Evolutionary conservation across 768 basidiomycete genomes (phyloP), one percentile per base, ranked within the genome.

Genomic region (Pholiota molesta): DNA sequence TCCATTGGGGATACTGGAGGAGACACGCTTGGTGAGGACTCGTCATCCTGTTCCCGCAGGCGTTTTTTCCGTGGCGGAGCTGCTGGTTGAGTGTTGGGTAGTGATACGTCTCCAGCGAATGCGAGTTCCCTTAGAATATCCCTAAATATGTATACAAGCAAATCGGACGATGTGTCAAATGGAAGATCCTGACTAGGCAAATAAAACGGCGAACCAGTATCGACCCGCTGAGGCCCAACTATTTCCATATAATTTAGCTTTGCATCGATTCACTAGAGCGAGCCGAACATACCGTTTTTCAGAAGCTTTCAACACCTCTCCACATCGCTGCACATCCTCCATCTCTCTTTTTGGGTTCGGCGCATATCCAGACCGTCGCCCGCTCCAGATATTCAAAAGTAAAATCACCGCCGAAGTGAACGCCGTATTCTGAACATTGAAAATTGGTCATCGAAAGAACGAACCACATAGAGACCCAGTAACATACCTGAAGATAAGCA

Each of bases 381-480:
- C 84, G 61, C 80, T 86, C 89, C 85, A 91, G 11, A 89, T 85
- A 61, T 85, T 86, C 64, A 91, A 75, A 44, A 91, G 75, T 6
- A 91, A 77, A 2, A 91, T 81, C 28, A 89, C 77, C 19, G 76
- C 79, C 33, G 80, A 71, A 1, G 75, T 74, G 61, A 80, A 81
- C 0, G 72, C 71, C 1, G 72, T 69, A n/a, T 69, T 71, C 78
- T n/a, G n/a, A n/a, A n/a, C n/a, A n/a, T n/a, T n/a, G n/a, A n/a
- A n/a, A n/a, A n/a, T n/a, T n/a, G n/a, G n/a, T n/a, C n/a, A n/a
- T n/a, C n/a, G 55, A 23, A 29, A 29, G 9, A 31, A 11, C 52
- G 21, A 6, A 7, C 37, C 14, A 17, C 17, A 52, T 28, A 33
- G 55, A 6, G 17, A 0, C 11, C 14, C 26, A 55, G 3, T 35